Evolutionary conservation across 148 eudicot genomes (phyloP).

Genomic region (Silene latifolia): DNA sequence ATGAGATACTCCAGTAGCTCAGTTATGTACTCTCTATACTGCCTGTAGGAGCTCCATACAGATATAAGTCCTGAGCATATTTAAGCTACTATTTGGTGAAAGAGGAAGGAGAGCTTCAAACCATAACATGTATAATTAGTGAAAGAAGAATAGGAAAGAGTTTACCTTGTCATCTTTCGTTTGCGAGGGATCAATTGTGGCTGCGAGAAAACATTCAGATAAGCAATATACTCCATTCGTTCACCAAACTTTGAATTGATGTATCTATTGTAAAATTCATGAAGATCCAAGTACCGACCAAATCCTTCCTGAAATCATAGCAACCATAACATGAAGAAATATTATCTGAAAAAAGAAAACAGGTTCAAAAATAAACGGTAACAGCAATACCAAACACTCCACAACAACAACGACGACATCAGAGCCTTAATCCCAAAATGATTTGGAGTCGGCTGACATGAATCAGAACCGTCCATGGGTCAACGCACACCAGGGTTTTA

Average conservation of each 20-base stretch:
- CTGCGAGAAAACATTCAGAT: slow-evolving; percentile 64
- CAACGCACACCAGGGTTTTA: too few species aligned
- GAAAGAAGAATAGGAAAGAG: neutral
- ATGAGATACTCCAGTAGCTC: slow-evolving; percentile 75
- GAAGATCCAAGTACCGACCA: slow-evolving; percentile 90
- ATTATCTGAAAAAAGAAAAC: neutral
- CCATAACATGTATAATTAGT: neutral
- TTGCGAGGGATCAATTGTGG: slow-evolving; percentile 67
- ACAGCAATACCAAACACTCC: neutral
- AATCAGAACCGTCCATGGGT: too few species aligned
- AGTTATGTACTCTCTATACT: slow-evolving; percentile 69
- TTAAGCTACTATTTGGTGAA: neutral
- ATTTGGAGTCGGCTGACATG: too few species aligned
- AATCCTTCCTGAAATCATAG: slow-evolving; percentile 63
- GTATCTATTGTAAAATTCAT: slow-evolving; percentile 78
- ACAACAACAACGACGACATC: too few species aligned
- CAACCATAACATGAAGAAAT: slow-evolving; percentile 1
- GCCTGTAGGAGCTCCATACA: slow-evolving; percentile 44
- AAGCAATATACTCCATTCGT: slow-evolving; percentile 74
- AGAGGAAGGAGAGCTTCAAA: neutral
- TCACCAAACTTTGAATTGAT: slow-evolving; percentile 89
- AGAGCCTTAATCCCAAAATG: too few species aligned
- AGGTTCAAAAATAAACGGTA: neutral
- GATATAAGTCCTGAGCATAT: neutral
- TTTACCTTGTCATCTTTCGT: slow-evolving; percentile 61